These are phyloP conservation scores for Xylariaceae sp. DNA, from an alignment of 2,329 filamentous ascomycete genomes.

Conservation along the genomic window DNA sequence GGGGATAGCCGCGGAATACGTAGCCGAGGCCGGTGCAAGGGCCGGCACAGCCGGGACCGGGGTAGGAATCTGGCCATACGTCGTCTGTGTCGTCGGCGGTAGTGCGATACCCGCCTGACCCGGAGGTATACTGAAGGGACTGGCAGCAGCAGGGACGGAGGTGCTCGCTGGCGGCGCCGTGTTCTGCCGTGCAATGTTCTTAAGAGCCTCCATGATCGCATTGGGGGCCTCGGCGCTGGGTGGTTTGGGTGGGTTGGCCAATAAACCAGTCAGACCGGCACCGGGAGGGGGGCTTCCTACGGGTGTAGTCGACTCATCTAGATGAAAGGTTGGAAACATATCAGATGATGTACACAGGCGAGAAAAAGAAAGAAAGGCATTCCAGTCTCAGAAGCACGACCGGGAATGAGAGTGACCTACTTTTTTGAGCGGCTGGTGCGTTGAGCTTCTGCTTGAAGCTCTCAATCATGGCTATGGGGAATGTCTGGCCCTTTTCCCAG, in stretches of 20 bases:
- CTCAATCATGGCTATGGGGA: conserved; percentile 71
- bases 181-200: conserved; percentile 75
- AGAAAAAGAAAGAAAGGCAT: conserved; percentile 8
- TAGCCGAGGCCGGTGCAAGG: conserved; percentile 31
- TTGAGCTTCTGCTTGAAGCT: conserved; percentile 78
- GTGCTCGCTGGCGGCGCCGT: conserved; percentile 40
- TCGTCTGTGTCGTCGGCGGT: conserved; percentile 22
- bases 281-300: conserved; percentile 52
- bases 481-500: conserved; percentile 93
- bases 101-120: conserved; percentile 19
- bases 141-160: conserved; percentile 35
- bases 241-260: conserved; percentile 28
- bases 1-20: conserved; percentile 43
- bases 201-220: conserved; percentile 72
- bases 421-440: conserved; percentile 50
- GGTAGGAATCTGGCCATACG: conserved; percentile 27
- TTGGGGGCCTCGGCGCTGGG: conserved; percentile 40
- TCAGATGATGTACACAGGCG: conserved; percentile 33
- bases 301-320: conserved; percentile 68
- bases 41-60: conserved; percentile 34
- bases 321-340: conserved; percentile 36
- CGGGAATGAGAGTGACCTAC: conserved; percentile 49
- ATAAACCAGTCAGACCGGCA: conserved; percentile 39
- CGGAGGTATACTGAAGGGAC: conserved; percentile 22
- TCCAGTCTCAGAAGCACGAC: conserved; percentile 1